Conservation (phyloP, 2,329 filamentous ascomycete genomes). For the Ophiosphaerella narmari region DNA sequence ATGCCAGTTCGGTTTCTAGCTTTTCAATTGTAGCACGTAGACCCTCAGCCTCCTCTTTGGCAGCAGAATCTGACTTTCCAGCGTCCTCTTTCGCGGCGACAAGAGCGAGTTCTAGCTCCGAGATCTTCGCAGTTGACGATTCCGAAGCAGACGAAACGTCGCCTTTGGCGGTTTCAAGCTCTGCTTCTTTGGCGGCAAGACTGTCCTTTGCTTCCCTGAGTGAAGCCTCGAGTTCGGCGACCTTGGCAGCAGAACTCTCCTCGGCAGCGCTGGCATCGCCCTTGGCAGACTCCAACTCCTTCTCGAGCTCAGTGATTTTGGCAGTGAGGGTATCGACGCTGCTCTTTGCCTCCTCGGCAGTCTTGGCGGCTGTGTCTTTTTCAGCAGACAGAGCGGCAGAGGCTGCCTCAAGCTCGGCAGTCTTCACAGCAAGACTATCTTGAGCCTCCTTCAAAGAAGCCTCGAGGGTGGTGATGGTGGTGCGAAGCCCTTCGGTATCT, state of each 20-base stretch:
- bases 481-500: constrained; percentile 29
- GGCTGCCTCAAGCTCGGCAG: constrained; percentile 26
- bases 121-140: constrained; percentile 15
- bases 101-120: constrained; percentile 23
- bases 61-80: constrained; percentile 12
- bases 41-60: constrained; percentile 16
- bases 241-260: constrained; percentile 25
- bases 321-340: constrained; percentile 25
- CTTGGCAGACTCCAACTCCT: constrained; percentile 25
- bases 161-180: constrained; percentile 23
- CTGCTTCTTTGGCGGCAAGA: constrained; percentile 28
- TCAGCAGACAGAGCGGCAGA: constrained; percentile 22
- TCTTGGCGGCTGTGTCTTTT: constrained; percentile 28
- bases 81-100: constrained; percentile 16
- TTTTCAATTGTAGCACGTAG: constrained; percentile 25
- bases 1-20: constrained; percentile 23
- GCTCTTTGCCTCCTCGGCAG: constrained; percentile 30
- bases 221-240: constrained; percentile 24
- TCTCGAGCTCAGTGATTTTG: constrained; percentile 34
- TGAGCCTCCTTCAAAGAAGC: constrained; percentile 33
- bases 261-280: constrained; percentile 19
- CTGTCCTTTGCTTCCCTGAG: constrained; percentile 28
- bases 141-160: constrained; percentile 23
- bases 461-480: constrained; percentile 35
- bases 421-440: constrained; percentile 27